phyloP scores from a whole-genome alignment of 2,329 filamentous ascomycete genomes.

The Microdochium nivale region DNA sequence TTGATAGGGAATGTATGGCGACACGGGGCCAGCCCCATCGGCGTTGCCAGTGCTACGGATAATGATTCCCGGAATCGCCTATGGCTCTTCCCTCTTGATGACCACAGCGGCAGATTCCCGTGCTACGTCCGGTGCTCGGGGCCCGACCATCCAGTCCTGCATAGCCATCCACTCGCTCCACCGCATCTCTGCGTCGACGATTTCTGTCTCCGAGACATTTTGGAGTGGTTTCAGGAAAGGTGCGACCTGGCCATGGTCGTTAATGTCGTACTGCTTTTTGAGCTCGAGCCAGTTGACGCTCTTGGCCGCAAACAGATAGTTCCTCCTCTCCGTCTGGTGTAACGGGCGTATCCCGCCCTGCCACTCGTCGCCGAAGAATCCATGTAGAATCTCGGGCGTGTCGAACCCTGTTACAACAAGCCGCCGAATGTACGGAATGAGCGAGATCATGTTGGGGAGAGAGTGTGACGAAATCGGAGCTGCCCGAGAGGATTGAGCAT shows the following conservation, averaged over 20 bases:
- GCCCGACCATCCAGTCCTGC: constrained; percentile 98
- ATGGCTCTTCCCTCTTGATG: constrained; percentile 20
- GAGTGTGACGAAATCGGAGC: constrained; percentile 18
- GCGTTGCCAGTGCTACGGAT: too few relatives aligned
- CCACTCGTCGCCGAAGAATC: constrained; percentile 97
- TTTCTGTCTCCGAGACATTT: constrained; percentile 67
- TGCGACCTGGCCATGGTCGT: constrained; percentile 63
- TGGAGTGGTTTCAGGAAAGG: constrained; percentile 84
- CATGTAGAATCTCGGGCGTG: constrained; percentile 75
- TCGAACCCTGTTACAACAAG: constrained; percentile 90
- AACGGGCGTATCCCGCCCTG: constrained; percentile 67
- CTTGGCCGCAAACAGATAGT: constrained; percentile 93
- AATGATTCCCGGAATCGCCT: background rate
- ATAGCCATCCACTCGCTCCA: constrained; percentile 97
- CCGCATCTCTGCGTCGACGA: constrained; percentile 68
- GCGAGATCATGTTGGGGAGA: constrained; percentile 44
- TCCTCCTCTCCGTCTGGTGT: constrained; percentile 82
- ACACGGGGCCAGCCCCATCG: too few relatives aligned
- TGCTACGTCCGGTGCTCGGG: constrained; percentile 51
- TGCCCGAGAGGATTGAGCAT: constrained; percentile 14
- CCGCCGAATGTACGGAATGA: constrained; percentile 84
- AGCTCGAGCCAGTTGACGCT: constrained; percentile 83
- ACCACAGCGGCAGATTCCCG: constrained; percentile 11
- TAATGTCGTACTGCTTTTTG: constrained; percentile 86
- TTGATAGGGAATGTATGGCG: too few relatives aligned